These are phyloP conservation scores for Adiantum capillusveneris DNA, from an alignment of 75 land plant genomes.

Conservation along the genomic window DNA sequence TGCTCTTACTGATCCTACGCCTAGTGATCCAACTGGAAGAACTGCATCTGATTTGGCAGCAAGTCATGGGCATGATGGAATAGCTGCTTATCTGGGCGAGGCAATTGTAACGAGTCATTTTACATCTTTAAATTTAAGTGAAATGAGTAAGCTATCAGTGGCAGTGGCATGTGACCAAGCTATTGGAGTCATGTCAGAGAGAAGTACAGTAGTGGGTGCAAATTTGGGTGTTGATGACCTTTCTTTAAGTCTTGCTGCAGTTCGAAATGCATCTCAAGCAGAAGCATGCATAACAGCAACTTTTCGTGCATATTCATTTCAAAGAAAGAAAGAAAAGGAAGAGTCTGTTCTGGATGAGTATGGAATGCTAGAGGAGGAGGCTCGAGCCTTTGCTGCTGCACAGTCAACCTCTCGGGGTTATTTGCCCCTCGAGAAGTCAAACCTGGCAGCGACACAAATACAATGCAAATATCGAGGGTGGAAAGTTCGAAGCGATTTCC, in stretches of 20 bases:
- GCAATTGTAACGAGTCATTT: conserved; percentile 67
- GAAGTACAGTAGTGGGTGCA: conserved; percentile 11
- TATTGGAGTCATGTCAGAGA: conserved; percentile 41
- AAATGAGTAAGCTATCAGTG: conserved; percentile 42
- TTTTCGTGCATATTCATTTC: conserved; percentile 80
- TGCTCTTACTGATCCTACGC: conserved; percentile 82
- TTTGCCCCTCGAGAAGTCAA: conserved; percentile 21
- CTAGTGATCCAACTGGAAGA: conserved; percentile 61
- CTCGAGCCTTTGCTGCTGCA: conserved; percentile 45
- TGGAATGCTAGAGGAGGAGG: conserved; percentile 47
- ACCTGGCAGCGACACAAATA: conserved; percentile 76
- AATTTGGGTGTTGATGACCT: conserved; percentile 37
- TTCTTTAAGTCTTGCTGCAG: conserved; percentile 68
- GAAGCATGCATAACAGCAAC: conserved; percentile 91
- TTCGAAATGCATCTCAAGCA: conserved; percentile 81
- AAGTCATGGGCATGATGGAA: conserved; percentile 63
- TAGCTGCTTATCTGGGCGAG: conserved; percentile 91
- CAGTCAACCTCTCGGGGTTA: conserved; percentile 33
- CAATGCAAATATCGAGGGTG: conserved; percentile 87
- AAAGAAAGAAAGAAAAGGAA: conserved; percentile 40
- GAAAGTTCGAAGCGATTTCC: conserved; percentile 72
- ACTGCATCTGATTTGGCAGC: conserved; percentile 78
- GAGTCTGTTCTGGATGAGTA: conserved; percentile 41
- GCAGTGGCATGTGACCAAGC: conserved; percentile 64
- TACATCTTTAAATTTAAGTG: conserved; percentile 50